Conservation (phyloP, 352 stramenopile species). For the Phytophthora foliorum region DNA sequence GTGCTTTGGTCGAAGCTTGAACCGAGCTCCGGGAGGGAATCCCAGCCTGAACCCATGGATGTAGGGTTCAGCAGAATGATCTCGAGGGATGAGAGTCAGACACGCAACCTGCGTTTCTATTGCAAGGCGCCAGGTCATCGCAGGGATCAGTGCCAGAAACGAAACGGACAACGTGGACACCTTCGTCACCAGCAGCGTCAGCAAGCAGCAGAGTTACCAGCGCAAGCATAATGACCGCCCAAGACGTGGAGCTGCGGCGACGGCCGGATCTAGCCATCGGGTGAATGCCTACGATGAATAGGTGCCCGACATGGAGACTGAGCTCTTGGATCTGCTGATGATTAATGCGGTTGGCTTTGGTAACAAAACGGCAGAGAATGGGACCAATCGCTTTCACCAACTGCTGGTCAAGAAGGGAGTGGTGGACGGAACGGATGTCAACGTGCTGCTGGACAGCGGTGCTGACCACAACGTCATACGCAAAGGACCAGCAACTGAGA, state of each 20-base stretch:
- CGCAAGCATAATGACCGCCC: background rate
- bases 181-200: background rate
- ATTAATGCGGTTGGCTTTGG: slow-evolving; percentile 15
- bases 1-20: no score
- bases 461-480: slow-evolving; percentile 16
- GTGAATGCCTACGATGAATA: slow-evolving; percentile 9
- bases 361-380: background rate
- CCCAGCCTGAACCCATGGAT: background rate
- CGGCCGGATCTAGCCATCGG: background rate
- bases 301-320: background rate
- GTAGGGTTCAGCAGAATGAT: no score
- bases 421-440: slow-evolving; percentile 4
- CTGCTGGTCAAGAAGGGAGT: slow-evolving; percentile 1
- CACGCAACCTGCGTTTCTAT: slow-evolving; percentile 7
- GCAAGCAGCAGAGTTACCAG: slow-evolving; percentile 9
- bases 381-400: background rate
- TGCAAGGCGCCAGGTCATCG: slow-evolving; percentile 4
- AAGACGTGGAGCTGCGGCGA: background rate
- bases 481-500: background rate
- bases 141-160: slow-evolving; percentile 4
- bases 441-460: slow-evolving; percentile 12
- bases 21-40: background rate
- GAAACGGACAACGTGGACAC: background rate
- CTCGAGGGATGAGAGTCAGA: no score
- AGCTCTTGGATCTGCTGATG: slow-evolving; percentile 1